phyloP scores from a whole-genome alignment of 2,329 filamentous ascomycete species.

The Hymenoscyphus albidus region DNA sequence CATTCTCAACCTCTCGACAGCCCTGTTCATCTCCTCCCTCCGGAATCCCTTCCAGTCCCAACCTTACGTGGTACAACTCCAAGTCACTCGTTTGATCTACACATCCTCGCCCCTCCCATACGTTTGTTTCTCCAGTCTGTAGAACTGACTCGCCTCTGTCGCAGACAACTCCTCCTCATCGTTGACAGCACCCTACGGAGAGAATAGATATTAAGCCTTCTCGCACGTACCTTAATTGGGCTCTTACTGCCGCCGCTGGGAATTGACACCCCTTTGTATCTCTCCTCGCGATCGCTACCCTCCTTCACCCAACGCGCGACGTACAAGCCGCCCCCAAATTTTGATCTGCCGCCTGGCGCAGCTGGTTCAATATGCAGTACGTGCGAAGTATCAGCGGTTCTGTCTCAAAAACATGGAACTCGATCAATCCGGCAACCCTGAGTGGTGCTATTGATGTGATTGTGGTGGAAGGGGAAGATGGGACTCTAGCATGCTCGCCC shows the following conservation, averaged over 20 bases:
- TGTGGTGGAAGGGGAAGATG: slow-evolving; percentile 94
- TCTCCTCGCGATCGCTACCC: not conserved
- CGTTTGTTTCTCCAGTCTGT: not conserved
- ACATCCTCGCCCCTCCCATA: not conserved
- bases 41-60: not conserved
- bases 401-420: slow-evolving; percentile 98
- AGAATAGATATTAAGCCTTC: too few relatives aligned
- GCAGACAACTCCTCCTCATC: not conserved
- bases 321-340: not conserved
- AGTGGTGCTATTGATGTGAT: slow-evolving; percentile 99
- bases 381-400: slow-evolving; percentile 91
- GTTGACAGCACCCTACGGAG: not conserved
- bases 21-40: not conserved
- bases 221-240: not conserved
- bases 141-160: not conserved
- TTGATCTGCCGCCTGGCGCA: not conserved
- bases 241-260: not conserved
- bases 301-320: not conserved
- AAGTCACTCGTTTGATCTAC: slow-evolving; percentile 1
- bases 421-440: slow-evolving; percentile 94
- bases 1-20: not conserved
- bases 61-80: not conserved
- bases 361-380: slow-evolving; percentile 73
- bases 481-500: slow-evolving; percentile 82
- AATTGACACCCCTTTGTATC: not conserved